phyloP scores from a whole-genome alignment of 2,329 filamentous ascomycete genomes.

The Magnaporthiopsis incrustans region DNA sequence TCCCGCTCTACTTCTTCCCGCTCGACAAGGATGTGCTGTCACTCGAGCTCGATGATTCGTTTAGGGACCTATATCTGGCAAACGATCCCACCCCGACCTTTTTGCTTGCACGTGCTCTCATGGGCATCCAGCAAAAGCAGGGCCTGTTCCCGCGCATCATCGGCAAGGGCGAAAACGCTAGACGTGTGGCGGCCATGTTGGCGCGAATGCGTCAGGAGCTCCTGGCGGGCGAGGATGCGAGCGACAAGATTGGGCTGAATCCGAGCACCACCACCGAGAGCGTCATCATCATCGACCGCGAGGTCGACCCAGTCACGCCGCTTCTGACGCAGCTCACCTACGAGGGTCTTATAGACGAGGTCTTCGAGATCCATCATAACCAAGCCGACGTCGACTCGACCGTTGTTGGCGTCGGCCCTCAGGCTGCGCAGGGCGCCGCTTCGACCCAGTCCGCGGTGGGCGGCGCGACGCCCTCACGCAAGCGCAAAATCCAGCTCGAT shows the following conservation, averaged over 20 bases:
- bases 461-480: constrained; percentile 55
- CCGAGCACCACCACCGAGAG: constrained; percentile 86
- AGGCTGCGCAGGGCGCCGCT: constrained; percentile 20
- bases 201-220: constrained; percentile 88
- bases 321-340: constrained; percentile 94
- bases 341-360: constrained; percentile 89
- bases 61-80: constrained; percentile 77
- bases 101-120: constrained; percentile 80
- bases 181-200: constrained; percentile 77
- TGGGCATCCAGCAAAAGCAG: constrained; percentile 86
- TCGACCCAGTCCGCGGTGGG: constrained; percentile 42
- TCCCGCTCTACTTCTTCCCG: constrained; percentile 84
- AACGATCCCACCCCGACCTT: constrained; percentile 91
- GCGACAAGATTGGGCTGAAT: constrained; percentile 60
- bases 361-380: constrained; percentile 86
- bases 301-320: constrained; percentile 87
- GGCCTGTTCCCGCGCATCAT: constrained; percentile 91
- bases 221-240: constrained; percentile 66
- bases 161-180: constrained; percentile 92
- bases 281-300: constrained; percentile 88
- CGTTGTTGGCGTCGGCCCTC: constrained; percentile 68
- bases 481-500: constrained; percentile 83
- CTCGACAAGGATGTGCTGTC: constrained; percentile 88
- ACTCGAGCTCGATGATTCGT: constrained; percentile 79
- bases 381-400: constrained; percentile 89